Percentiles rank a stretch among this genome's conserved stretches.
These are phyloP conservation scores for Kazachstania sp. DNA, from an alignment of 1,139 yeast genomes.

Conservation along the genomic window DNA sequence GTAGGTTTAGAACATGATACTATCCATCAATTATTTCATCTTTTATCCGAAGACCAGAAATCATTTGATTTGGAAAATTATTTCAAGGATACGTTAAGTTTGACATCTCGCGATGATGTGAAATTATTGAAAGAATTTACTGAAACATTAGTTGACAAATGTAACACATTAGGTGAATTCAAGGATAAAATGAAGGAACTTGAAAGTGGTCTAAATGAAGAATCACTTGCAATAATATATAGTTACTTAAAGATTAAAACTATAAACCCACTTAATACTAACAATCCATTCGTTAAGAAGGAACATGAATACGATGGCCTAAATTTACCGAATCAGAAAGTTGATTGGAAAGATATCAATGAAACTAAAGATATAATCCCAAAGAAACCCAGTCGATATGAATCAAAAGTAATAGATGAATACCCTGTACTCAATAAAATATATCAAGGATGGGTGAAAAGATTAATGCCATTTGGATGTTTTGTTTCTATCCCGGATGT, in stretches of 20 bases:
- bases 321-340: slow-evolving; percentile 14
- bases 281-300: not conserved
- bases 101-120: slow-evolving; percentile 3
- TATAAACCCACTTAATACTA: slow-evolving; percentile 3
- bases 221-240: slow-evolving; percentile 35
- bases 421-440: slow-evolving; percentile 38
- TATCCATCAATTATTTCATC: slow-evolving; percentile 7
- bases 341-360: slow-evolving; percentile 16
- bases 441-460: slow-evolving; percentile 53
- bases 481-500: slow-evolving; percentile 48
- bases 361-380: slow-evolving; percentile 12
- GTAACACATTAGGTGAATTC: slow-evolving; percentile 35
- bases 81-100: slow-evolving; percentile 19
- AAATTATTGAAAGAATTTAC: slow-evolving; percentile 47
- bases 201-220: slow-evolving; percentile 55
- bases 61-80: slow-evolving; percentile 33
- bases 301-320: slow-evolving; percentile 9
- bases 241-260: not conserved
- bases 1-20: slow-evolving; percentile 10
- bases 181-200: slow-evolving; percentile 40
- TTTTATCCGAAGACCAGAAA: slow-evolving; percentile 4
- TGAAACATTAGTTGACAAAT: slow-evolving; percentile 38
- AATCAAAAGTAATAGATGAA: slow-evolving; percentile 4
- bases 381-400: not conserved
- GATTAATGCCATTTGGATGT: slow-evolving; percentile 66